These are phyloP conservation scores for Trichoderma afroharzianum DNA, from an alignment of 2,329 filamentous ascomycete species.

Conservation along the genomic window DNA sequence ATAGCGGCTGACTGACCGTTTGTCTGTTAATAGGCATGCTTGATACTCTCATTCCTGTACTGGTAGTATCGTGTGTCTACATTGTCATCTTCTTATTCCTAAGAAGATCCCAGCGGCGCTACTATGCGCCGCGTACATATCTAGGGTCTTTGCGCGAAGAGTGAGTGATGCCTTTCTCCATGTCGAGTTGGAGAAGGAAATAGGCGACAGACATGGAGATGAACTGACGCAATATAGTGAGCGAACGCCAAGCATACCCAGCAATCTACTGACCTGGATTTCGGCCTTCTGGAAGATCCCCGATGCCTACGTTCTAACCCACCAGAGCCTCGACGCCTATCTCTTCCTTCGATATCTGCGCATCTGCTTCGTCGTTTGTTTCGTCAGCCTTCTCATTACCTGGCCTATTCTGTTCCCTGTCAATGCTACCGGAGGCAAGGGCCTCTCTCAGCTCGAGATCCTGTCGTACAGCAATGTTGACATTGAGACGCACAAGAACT, in stretches of 20 bases:
- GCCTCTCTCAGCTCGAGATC: conserved; percentile 58
- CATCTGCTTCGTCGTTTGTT: conserved; percentile 69
- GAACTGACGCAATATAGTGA: conserved; percentile 38
- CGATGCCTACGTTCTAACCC: conserved; percentile 78
- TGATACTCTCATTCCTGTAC: conserved; percentile 51
- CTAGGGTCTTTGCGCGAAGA: conserved; percentile 46
- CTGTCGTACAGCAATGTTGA: conserved; percentile 39
- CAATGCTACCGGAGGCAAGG: conserved; percentile 74
- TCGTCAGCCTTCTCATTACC: conserved; percentile 75
- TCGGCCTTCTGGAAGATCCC: conserved; percentile 57
- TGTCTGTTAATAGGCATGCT: conserved; percentile 35
- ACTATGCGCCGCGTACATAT: conserved; percentile 55
- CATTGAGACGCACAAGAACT: conserved; percentile 55
- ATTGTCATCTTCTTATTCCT: conserved; percentile 49
- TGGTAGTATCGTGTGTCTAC: conserved; percentile 46
- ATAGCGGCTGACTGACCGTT: conserved; percentile 12
- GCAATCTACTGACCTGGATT: conserved; percentile 61
- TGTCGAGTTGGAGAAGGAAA: not conserved
- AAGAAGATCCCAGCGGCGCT: conserved; percentile 46
- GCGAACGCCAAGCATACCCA: conserved; percentile 52
- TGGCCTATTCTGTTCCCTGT: conserved; percentile 83
- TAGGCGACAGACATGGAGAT: not conserved
- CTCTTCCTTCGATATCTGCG: conserved; percentile 84
- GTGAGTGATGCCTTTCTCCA: conserved; percentile 34
- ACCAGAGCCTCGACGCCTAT: conserved; percentile 85